Conservation (phyloP, 345 rosid genomes). For the sweet orange (Citrus sinensis) region DNA sequence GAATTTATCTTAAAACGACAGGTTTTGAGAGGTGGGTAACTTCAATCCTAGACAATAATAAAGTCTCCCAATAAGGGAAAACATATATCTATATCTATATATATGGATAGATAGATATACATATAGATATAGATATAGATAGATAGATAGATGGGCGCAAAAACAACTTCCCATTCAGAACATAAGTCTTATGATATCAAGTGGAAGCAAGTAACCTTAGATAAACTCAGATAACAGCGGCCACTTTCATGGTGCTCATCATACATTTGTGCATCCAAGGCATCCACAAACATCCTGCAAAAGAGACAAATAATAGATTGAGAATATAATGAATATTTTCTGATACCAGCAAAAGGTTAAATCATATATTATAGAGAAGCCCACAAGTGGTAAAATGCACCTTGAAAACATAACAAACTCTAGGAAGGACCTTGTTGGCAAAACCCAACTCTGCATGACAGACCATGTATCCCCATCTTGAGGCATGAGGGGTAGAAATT, state of each 20-base stretch:
- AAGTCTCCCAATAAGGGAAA: not conserved
- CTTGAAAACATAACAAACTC: conserved; percentile 99
- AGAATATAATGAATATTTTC: not conserved
- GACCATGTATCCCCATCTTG: conserved; percentile 91
- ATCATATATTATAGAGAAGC: not conserved
- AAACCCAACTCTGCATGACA: conserved; percentile 86
- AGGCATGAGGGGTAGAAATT: conserved; percentile 82
- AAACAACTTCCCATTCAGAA: not conserved
- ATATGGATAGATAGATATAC: too few relatives aligned
- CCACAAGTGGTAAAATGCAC: conserved; percentile 27
- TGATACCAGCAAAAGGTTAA: not conserved
- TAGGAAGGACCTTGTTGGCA: conserved; percentile 90
- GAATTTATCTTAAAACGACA: not conserved
- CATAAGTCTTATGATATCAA: not conserved
- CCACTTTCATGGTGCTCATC: conserved; percentile 73
- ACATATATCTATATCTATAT: not conserved
- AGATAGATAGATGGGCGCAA: not conserved
- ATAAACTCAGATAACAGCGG: conserved; percentile 74
- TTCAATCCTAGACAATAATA: not conserved
- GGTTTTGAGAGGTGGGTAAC: not conserved
- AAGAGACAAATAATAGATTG: conserved; percentile 6
- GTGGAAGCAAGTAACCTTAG: conserved; percentile 48
- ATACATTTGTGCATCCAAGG: conserved; percentile 84
- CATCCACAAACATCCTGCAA: conserved; percentile 92
- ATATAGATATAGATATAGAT: too few relatives aligned